Percentiles rank a stretch among this genome's conserved stretches.
These are phyloP conservation scores for Calocybe cyanea DNA, from an alignment of 768 basidiomycete species.

Conservation along the genomic window DNA sequence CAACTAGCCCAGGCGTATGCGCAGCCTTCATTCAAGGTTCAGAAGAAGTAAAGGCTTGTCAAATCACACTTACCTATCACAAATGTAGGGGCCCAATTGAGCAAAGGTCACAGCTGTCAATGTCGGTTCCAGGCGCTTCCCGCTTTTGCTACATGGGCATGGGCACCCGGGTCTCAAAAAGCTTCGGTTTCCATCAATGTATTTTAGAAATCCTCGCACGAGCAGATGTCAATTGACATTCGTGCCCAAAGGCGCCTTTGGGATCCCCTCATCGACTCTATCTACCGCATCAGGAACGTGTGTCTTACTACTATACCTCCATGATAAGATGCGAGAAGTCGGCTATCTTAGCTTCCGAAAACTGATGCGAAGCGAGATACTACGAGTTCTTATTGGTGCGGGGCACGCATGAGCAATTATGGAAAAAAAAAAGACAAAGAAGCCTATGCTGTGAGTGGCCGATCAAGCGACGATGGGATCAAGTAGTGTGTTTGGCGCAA, in stretches of 20 bases:
- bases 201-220: too few relatives aligned
- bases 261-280: constrained; percentile 18
- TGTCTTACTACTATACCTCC: constrained; percentile 38
- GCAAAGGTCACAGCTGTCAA: constrained; percentile 30
- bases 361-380: constrained; percentile 43
- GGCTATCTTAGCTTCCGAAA: constrained; percentile 27
- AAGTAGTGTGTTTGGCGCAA: constrained; percentile 37
- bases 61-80: background rate
- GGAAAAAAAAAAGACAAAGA: constrained; percentile 26
- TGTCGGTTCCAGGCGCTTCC: constrained; percentile 35
- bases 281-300: constrained; percentile 39
- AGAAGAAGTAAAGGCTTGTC: background rate
- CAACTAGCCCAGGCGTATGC: constrained; percentile 49
- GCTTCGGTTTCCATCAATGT: too few relatives aligned
- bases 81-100: constrained; percentile 26
- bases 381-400: constrained; percentile 47
- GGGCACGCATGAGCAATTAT: constrained; percentile 34
- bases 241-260: constrained; percentile 9
- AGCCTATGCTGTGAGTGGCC: constrained; percentile 39
- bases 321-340: constrained; percentile 36
- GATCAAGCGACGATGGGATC: constrained; percentile 49
- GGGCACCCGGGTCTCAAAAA: too few relatives aligned
- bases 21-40: constrained; percentile 35
- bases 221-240: too few relatives aligned
- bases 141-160: too few relatives aligned